Evolutionary conservation across 768 basidiomycete genomes (phyloP).

Genomic region (Mycena maculata): DNA sequence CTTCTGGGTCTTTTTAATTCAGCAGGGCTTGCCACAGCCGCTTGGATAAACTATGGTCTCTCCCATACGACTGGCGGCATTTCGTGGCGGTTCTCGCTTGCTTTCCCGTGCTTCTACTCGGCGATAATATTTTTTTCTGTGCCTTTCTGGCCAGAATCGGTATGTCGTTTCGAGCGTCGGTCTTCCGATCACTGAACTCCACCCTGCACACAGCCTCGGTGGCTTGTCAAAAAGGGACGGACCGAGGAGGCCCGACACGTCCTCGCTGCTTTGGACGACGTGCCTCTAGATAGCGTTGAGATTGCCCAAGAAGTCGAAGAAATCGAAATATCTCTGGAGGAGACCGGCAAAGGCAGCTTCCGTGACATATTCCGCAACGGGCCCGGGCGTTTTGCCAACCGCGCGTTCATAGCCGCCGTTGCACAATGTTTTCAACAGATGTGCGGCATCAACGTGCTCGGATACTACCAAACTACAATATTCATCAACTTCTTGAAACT

Average conservation of each 20-base stretch:
- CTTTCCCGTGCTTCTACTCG: constrained; percentile 28
- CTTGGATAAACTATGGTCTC: constrained; percentile 33
- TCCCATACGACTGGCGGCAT: constrained; percentile 28
- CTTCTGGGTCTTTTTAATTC: constrained; percentile 33
- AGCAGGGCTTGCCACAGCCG: constrained; percentile 23
- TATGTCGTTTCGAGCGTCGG: background rate
- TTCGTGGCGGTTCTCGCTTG: constrained; percentile 34
- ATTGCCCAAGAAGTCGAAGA: constrained; percentile 26
- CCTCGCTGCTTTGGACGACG: constrained; percentile 33
- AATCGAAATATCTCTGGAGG: constrained; percentile 31
- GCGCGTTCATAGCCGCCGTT: constrained; percentile 32
- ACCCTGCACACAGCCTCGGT: constrained; percentile 32
- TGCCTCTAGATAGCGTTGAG: constrained; percentile 10
- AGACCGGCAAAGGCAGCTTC: constrained; percentile 33
- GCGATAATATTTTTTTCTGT: constrained; percentile 29
- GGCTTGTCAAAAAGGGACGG: constrained; percentile 38
- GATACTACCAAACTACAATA: constrained; percentile 33
- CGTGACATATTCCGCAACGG: constrained; percentile 35
- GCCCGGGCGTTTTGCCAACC: constrained; percentile 31
- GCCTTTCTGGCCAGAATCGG: constrained; percentile 35
- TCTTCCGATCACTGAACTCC: background rate
- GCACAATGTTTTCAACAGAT: constrained; percentile 35
- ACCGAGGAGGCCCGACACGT: constrained; percentile 35
- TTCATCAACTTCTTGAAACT: constrained; percentile 30
- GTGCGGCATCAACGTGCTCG: constrained; percentile 34